Evolutionary conservation across 179 eudicot species (phyloP).

Genomic region (Carnegiea gigantea): DNA sequence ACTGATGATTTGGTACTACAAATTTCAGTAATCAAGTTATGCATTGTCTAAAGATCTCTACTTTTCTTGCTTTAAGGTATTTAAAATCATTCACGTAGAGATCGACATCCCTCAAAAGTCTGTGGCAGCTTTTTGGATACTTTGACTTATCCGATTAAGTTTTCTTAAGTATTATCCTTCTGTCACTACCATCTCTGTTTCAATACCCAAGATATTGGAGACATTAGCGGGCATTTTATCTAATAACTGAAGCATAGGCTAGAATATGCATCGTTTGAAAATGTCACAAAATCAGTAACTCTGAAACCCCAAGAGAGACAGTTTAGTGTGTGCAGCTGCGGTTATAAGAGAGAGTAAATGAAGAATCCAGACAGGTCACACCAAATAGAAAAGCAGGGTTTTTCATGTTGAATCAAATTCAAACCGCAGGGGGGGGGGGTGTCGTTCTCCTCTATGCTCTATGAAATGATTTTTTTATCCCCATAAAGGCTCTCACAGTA

Average conservation of each 20-base stretch:
- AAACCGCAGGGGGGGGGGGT: neutral
- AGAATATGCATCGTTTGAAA: neutral
- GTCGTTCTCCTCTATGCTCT: neutral
- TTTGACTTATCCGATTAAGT: neutral
- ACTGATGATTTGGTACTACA: neutral
- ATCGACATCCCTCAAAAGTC: neutral
- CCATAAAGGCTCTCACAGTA: slow-evolving; percentile 2
- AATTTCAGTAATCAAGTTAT: neutral
- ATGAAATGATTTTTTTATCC: neutral
- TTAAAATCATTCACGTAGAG: neutral
- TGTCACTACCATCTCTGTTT: neutral
- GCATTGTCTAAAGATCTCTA: neutral
- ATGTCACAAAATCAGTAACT: neutral
- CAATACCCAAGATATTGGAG: neutral
- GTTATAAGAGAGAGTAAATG: neutral
- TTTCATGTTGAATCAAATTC: neutral
- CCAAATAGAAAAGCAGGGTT: neutral
- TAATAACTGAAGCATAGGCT: neutral
- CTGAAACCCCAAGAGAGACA: neutral
- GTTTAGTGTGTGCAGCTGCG: neutral
- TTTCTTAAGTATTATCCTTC: neutral
- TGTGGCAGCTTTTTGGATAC: neutral
- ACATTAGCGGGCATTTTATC: neutral
- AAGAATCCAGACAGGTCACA: neutral
- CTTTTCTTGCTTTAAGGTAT: neutral